phyloP scores from a whole-genome alignment of 1,284 basidiomycete species.

The Porodaedalea pini region DNA sequence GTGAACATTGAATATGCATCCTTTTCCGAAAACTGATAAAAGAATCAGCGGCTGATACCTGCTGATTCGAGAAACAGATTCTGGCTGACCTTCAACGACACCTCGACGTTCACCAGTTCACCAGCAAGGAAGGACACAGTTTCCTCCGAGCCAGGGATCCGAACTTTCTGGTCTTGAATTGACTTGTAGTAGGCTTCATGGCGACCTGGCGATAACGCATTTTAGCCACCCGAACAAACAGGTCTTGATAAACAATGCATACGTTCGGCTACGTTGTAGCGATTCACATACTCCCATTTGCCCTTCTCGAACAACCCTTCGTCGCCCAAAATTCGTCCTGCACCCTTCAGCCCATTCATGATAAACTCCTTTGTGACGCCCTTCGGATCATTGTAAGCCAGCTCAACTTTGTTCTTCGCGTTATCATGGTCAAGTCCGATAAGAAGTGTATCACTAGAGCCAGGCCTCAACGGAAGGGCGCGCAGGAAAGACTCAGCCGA shows the following conservation, averaged over 20 bases:
- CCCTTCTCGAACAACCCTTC: conserved; percentile 56
- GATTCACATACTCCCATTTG: conserved; percentile 83
- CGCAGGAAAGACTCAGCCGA: conserved; percentile 76
- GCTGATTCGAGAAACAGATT: background rate
- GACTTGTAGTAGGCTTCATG: conserved; percentile 88
- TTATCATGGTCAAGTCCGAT: conserved; percentile 88
- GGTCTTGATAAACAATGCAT: conserved; percentile 31
- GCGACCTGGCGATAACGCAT: conserved; percentile 47
- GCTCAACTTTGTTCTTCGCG: conserved; percentile 60
- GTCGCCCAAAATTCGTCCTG: conserved; percentile 60
- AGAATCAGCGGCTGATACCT: background rate
- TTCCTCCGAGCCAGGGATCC: conserved; percentile 45
- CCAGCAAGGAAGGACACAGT: conserved; percentile 54
- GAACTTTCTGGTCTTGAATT: conserved; percentile 56
- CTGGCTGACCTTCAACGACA: conserved; percentile 74
- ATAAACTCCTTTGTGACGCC: conserved; percentile 84
- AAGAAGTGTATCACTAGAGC: conserved; percentile 66
- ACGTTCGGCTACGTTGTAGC: conserved; percentile 73
- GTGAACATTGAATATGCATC: conserved; percentile 78
- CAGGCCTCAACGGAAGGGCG: conserved; percentile 73
- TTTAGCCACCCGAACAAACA: conserved; percentile 6
- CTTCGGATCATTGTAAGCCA: conserved; percentile 80
- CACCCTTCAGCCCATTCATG: conserved; percentile 80
- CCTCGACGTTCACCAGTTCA: conserved; percentile 86
- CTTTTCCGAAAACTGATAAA: conserved; percentile 70